phyloP scores from a whole-genome alignment of 805 yeast species.

The Lipomyces yamadae region DNA sequence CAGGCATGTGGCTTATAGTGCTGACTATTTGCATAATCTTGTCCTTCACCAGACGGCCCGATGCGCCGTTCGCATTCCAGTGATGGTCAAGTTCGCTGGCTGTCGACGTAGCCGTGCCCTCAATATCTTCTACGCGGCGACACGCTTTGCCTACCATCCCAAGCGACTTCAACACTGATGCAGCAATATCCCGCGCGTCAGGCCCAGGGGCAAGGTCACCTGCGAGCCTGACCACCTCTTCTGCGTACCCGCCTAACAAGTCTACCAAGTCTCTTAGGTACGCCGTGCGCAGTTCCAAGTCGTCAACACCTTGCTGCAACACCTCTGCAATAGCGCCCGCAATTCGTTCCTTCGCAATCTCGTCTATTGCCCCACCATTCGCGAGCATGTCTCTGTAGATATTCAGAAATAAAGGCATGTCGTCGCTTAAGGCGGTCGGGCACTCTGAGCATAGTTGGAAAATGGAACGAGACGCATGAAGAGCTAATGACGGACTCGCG shows the following conservation, averaged over 20 bases:
- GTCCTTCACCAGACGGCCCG: conserved; percentile 56
- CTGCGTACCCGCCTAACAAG: conserved; percentile 16
- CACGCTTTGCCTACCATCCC: conserved; percentile 75
- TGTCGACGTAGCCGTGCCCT: conserved; percentile 44
- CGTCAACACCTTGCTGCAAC: conserved; percentile 27
- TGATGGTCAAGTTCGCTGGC: conserved; percentile 34
- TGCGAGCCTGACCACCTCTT: conserved; percentile 11
- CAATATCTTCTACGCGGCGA: conserved; percentile 60
- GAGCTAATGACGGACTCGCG: conserved; percentile 44
- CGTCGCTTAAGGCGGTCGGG: conserved; percentile 19
- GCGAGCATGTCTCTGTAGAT: conserved; percentile 37
- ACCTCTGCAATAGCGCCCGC: conserved; percentile 36
- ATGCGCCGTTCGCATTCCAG: conserved; percentile 52
- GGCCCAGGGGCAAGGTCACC: background rate
- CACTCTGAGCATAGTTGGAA: conserved; percentile 49
- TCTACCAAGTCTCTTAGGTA: conserved; percentile 23
- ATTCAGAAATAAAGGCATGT: conserved; percentile 22
- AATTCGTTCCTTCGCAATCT: conserved; percentile 41
- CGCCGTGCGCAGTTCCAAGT: conserved; percentile 10
- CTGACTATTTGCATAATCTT: conserved; percentile 50
- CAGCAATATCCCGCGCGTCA: conserved; percentile 45
- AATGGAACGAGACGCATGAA: conserved; percentile 60
- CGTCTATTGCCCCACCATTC: conserved; percentile 42
- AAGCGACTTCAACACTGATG: conserved; percentile 65
- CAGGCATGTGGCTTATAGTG: conserved; percentile 50